Evolutionary conservation across 805 yeast species (phyloP), one percentile per base, ranked within the genome.

Genomic region (Tetrapisispora fleetii): DNA sequence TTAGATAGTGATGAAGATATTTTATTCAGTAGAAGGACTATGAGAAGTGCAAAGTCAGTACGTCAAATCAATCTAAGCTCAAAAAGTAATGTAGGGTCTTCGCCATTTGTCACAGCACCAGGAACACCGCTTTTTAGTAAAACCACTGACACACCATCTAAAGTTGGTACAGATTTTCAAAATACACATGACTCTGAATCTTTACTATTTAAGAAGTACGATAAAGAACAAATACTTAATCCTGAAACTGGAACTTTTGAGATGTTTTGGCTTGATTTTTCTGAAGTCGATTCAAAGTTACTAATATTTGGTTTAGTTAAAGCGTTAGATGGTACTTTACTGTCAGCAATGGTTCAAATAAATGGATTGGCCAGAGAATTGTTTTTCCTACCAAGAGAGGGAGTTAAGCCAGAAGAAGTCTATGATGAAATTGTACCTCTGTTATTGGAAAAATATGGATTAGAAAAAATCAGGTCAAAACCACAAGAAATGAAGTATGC

Each of bases 221-320:
- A 50, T 6, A 55, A 57, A 32, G 60, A 58, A 5, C 55, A 57
- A 40, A 63, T 73, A 21, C 68, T 70, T 16, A 64, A 66, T 33
- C 67, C 72, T 9, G 65, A 66, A n/a, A 64, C 71, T 3, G 76
- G 75, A 40, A 55, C 73, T 0, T 76, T 89, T 61, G 77, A 78
- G 57, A 80, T 91, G 81, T 93, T 76, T 64, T 93, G 97, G 97
- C 67, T 85, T 30, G 99, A 93, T 65, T 89, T 81, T 63, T 74
- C 84, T 22, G 98, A 91, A 62, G 79, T 83, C 13, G 85, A 82
- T 50, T 76, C 76, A 55, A 68, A 80, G 0, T 67, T 93, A 44
- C 63, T 86, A 18, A 71, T 93, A 10, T 91, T 85, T 63, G 99
- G 99, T 47, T 88, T 89, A 60, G 75, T 84, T 13, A 73, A 75